Base-by-base conservation (phyloP, 495 filamentous ascomycete genomes). In the Tuber melanosporum region DNA sequence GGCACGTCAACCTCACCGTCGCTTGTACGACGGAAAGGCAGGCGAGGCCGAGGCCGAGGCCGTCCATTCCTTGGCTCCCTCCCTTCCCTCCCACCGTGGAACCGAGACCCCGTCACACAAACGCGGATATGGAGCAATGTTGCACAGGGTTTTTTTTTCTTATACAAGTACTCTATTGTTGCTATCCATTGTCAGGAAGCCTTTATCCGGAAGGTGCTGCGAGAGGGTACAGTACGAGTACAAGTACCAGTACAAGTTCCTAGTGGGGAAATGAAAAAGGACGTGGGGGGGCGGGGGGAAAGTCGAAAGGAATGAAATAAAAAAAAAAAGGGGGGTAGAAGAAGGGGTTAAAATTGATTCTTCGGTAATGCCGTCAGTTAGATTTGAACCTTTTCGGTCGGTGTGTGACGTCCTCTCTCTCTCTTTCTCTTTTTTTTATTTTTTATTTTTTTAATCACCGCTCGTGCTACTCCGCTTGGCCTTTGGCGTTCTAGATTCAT, bases 401-500 rank as follows among this genome's bases (percentile, higher is more conserved):
- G 32, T 32, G 32, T 32, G 32, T 32, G 32, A 32, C 32, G 32
- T 32, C 32, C 32, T 32, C 32, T 32, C 32, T 32, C 32, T 41
- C 2, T 41, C 3, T 39, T 39, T 39, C 3, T 39, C 3, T 41
- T 41, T 41, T 41, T 41, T 41, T 41, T 41, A 32, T 66, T 66
- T 20, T 17, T 12, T 32, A 17, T 6, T 41, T 41, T 41, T 3
- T 41, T 41, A 3, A 41, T 41, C 39, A 3, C 57, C 1, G 45
- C 1, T 66, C 14, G 57, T 66, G 9, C 57, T 32, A 66, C 57
- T 66, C 57, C n/a, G 57, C 57, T 66, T 66, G 57, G 57, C n/a
- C 10, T 32, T 66, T 66, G 57, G 57, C 57, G 57, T 32, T 66
- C 57, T 66, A 66, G 57, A 66, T 66, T 66, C 57, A 66, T 66